A percentile compares a stretch with the other conserved stretches of the same genome.
Conservation (phyloP, 1,284 basidiomycete genomes). For the Ceratorhiza oryzae-sativae region DNA sequence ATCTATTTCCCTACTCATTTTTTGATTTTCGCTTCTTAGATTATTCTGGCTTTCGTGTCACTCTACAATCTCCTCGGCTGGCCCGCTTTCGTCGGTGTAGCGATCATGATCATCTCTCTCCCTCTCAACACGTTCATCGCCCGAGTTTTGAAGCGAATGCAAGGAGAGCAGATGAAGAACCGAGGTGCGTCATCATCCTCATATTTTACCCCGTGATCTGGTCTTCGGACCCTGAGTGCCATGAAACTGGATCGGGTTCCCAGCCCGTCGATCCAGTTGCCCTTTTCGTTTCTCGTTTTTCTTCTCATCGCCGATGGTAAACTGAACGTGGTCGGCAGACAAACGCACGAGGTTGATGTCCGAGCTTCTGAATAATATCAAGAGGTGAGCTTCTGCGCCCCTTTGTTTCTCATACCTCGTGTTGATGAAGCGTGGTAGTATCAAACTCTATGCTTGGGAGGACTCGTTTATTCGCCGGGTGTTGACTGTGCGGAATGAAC, state of each 20-base stretch:
- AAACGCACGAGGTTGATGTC: slow-evolving; percentile 75
- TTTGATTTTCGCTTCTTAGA: slow-evolving; percentile 60
- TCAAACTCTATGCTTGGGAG: slow-evolving; percentile 89
- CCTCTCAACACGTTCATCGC: slow-evolving; percentile 85
- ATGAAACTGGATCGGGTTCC: not conserved
- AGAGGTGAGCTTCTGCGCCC: slow-evolving; percentile 58
- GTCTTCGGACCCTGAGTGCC: not conserved
- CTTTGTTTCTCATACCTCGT: slow-evolving; percentile 54
- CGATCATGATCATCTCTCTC: slow-evolving; percentile 83
- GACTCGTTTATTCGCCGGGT: slow-evolving; percentile 81
- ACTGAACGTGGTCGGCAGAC: slow-evolving; percentile 51
- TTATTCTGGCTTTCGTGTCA: slow-evolving; percentile 87
- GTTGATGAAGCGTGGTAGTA: slow-evolving; percentile 76
- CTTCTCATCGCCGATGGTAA: not conserved
- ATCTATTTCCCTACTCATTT: slow-evolving; percentile 89
- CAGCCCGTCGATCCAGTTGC: slow-evolving; percentile 12
- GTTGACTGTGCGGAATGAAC: slow-evolving; percentile 81
- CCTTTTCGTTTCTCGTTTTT: not conserved
- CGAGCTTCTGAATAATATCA: slow-evolving; percentile 88
- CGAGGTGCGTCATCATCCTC: slow-evolving; percentile 55
- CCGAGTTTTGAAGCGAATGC: slow-evolving; percentile 76
- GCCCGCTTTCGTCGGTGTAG: slow-evolving; percentile 92
- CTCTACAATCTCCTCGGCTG: slow-evolving; percentile 89
- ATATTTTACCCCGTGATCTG: not conserved
- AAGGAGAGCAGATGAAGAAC: slow-evolving; percentile 91